Evolutionary conservation across 805 yeast genomes (phyloP), one percentile per base, ranked within the genome.

Genomic region (Pachysolen tannophilus): DNA sequence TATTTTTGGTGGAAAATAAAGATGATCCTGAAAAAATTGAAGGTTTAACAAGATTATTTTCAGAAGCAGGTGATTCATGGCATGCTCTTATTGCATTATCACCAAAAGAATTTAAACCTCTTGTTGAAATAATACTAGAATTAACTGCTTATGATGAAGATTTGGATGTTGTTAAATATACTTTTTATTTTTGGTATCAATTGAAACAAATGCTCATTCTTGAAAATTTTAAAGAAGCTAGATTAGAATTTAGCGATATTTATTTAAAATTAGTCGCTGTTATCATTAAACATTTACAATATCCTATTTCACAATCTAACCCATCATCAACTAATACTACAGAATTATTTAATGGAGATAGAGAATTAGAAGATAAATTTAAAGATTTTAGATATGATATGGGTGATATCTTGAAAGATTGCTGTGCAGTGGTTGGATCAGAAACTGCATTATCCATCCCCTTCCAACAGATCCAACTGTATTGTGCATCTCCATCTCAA

Each of bases 401-500:
- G 83, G 97, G 97, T 26, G 97, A 92, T 55, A 95, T 90, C n/a
- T 62, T 92, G 42, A 94, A 94, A 52, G 95, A 87, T 53, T 87
- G 97, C 62, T 84, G 97, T 47, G 83, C 84, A 2, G 90, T 92
- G 3, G 77, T 85, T 28, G 97, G 97, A 1, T 67, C 94, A 3
- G 60, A 72, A 8, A 63, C 58, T 27, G 86, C 95, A 0, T 63
- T 92, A 24, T 56, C 61, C 16, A 78, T 83, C 35, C 94, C 96
- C 14, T 81, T 77, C 47, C 60, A 61, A 24, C 72, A 68, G 47
- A 71, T 87, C 32, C 73, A 72, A 44, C 35, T 52, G 32, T 58
- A 55, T 11, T 50, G 55, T 43, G 46, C 41, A 4, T 35, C 53
- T 33, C 47, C 54, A n/a, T 53, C 57, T 30, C 37, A 49, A 3